Evolutionary conservation across 2,329 filamentous ascomycete species (phyloP).

Genomic region (Monosporascus sp.): DNA sequence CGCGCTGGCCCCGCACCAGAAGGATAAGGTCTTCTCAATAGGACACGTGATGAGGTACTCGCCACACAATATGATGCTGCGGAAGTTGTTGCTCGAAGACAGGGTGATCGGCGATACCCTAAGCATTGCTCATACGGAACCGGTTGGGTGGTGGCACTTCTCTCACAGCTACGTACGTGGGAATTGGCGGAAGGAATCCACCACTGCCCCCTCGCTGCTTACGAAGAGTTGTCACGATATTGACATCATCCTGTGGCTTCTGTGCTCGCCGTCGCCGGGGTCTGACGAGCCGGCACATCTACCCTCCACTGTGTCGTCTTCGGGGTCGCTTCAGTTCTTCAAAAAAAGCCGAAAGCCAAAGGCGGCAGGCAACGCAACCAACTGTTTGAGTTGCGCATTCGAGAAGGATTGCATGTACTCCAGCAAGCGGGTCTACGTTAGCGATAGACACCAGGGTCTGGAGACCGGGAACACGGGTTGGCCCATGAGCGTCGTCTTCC

Average conservation of each 20-base stretch:
- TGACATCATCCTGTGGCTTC: constrained; percentile 85
- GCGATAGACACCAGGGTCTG: constrained; percentile 56
- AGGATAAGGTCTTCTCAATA: constrained; percentile 67
- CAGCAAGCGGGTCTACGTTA: constrained; percentile 76
- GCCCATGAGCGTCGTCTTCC: constrained; percentile 86
- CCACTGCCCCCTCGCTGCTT: constrained; percentile 73
- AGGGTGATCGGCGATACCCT: constrained; percentile 77
- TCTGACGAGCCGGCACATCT: constrained; percentile 57
- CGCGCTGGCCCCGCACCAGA: constrained; percentile 40
- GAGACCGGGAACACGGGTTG: constrained; percentile 64
- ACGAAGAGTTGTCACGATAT: constrained; percentile 98
- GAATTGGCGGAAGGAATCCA: constrained; percentile 84
- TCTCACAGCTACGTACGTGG: constrained; percentile 85
- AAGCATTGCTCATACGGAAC: constrained; percentile 87
- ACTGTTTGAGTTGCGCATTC: constrained; percentile 76
- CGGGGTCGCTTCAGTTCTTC: constrained; percentile 75
- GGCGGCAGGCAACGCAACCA: constrained; percentile 71
- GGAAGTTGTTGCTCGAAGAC: constrained; percentile 71
- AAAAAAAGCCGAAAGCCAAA: constrained; percentile 69
- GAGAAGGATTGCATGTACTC: constrained; percentile 79
- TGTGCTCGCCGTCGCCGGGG: constrained; percentile 64
- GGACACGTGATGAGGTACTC: constrained; percentile 93
- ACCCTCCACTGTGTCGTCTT: constrained; percentile 70
- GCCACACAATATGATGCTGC: constrained; percentile 83
- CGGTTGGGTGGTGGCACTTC: constrained; percentile 96